phyloP scores from a whole-genome alignment of 164 flowering plant species.

The Vitis riparia region DNA sequence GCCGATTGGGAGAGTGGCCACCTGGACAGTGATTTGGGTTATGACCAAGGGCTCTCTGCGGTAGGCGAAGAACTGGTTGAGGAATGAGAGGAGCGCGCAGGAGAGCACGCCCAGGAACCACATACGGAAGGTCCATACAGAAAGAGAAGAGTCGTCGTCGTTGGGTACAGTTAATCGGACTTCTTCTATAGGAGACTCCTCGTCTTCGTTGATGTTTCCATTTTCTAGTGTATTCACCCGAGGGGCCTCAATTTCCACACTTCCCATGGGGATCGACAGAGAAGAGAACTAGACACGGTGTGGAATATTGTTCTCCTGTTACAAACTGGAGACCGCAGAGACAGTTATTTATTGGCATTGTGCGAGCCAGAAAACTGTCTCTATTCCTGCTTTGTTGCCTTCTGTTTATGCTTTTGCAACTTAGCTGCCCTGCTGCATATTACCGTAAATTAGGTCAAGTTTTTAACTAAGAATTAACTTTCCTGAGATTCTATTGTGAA shows the following conservation, averaged over 20 bases:
- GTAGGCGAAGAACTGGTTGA: constrained; percentile 61
- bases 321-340: too few relatives aligned
- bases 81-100: constrained; percentile 47
- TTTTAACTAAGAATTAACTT: too few relatives aligned
- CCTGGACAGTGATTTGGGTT: constrained; percentile 48
- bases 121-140: constrained; percentile 69
- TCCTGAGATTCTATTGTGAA: too few relatives aligned
- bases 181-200: constrained; percentile 43
- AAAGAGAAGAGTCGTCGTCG: constrained; percentile 46
- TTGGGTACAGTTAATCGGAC: constrained; percentile 47
- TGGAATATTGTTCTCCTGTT: too few relatives aligned
- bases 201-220: constrained; percentile 11
- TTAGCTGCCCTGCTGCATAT: too few relatives aligned
- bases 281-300: too few relatives aligned
- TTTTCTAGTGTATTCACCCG: background rate
- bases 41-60: constrained; percentile 46
- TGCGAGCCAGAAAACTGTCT: too few relatives aligned
- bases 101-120: constrained; percentile 59
- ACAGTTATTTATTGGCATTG: too few relatives aligned
- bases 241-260: background rate
- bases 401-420: too few relatives aligned
- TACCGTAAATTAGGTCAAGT: too few relatives aligned
- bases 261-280: background rate
- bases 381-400: too few relatives aligned
- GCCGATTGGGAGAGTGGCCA: constrained; percentile 57